These are phyloP conservation scores for Urochloa ruziziensis DNA, from an alignment of 176 grass and related monocot genomes.

Conservation along the genomic window DNA sequence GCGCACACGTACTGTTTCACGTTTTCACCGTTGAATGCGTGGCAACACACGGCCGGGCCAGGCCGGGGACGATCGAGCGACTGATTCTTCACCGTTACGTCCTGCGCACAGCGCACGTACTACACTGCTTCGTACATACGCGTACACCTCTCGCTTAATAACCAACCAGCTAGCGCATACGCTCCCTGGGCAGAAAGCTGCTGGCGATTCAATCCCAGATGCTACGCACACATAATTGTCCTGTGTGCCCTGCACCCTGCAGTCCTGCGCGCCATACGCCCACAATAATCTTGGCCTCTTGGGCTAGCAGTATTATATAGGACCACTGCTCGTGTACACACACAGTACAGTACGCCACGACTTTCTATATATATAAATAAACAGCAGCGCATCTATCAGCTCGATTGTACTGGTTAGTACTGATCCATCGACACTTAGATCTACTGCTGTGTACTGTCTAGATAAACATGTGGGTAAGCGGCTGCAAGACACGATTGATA, in stretches of 20 bases:
- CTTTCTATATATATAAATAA: background rate
- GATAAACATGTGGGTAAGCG: too few relatives aligned
- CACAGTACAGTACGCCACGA: background rate
- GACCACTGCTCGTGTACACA: background rate
- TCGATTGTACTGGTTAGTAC: background rate
- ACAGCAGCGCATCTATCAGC: background rate
- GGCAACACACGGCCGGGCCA: too few relatives aligned
- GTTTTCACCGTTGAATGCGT: too few relatives aligned
- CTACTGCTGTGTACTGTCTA: background rate
- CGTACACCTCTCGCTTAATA: too few relatives aligned
- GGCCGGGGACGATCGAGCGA: too few relatives aligned
- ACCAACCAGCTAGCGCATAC: too few relatives aligned
- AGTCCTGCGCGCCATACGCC: too few relatives aligned
- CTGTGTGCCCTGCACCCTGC: background rate
- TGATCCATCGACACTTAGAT: background rate
- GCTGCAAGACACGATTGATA: too few relatives aligned
- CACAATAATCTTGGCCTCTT: background rate
- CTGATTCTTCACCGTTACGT: too few relatives aligned
- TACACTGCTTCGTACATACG: too few relatives aligned
- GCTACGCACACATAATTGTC: background rate
- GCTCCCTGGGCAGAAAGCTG: background rate
- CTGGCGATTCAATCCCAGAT: background rate
- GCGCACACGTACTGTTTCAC: background rate
- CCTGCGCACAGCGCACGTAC: too few relatives aligned
- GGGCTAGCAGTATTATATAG: background rate